Percentiles rank a stretch among this genome's conserved stretches.
Evolutionary conservation across 2,329 filamentous ascomycete species (phyloP).

Genomic region (Colletotrichum sublineola): DNA sequence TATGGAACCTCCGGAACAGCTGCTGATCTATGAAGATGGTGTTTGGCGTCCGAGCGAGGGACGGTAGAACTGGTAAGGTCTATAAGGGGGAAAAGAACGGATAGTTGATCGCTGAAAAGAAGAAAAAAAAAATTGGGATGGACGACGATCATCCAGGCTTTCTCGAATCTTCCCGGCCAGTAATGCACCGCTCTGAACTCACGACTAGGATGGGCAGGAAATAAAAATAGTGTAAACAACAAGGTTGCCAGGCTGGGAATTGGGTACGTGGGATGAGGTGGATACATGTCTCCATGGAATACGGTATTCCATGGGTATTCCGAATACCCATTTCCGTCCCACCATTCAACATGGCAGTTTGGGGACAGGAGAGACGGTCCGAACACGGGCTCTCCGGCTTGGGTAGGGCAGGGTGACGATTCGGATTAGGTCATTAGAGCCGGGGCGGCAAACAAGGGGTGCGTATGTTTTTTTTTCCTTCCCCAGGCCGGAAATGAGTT

Average conservation of each 20-base stretch:
- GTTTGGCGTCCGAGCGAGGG: neutral
- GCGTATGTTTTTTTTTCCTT: no score
- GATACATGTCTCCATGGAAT: neutral
- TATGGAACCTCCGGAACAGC: neutral
- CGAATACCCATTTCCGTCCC: slow-evolving; percentile 1
- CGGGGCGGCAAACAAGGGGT: neutral
- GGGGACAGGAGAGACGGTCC: slow-evolving; percentile 13
- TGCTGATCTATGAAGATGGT: neutral
- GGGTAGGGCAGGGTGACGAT: neutral
- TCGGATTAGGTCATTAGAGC: neutral
- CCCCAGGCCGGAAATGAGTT: neutral
- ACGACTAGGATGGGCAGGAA: neutral
- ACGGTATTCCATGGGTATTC: no score
- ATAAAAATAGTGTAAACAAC: slow-evolving; percentile 9
- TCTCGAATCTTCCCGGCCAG: neutral
- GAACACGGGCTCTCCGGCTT: neutral
- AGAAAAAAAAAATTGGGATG: no score
- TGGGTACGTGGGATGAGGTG: slow-evolving; percentile 1
- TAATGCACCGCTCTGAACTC: neutral
- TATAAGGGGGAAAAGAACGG: neutral
- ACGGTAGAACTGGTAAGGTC: neutral
- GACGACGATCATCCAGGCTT: neutral
- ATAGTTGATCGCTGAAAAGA: neutral
- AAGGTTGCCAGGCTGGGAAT: slow-evolving; percentile 2
- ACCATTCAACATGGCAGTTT: neutral